phyloP scores from a whole-genome alignment of 2,329 filamentous ascomycete genomes.

The Hypoxylon sp. region DNA sequence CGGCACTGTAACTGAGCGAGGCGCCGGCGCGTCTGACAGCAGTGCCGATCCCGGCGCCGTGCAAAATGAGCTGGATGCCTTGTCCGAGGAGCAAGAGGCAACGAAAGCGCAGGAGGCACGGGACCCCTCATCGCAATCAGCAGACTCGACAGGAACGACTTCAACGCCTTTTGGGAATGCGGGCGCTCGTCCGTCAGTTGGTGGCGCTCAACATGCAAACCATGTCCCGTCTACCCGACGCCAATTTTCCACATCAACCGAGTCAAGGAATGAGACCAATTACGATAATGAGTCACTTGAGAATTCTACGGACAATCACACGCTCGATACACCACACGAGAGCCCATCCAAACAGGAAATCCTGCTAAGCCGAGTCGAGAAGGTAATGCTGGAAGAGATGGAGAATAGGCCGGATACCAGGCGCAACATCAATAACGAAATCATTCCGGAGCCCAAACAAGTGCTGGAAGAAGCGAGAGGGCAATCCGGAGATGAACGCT shows the following conservation, averaged over 20 bases:
- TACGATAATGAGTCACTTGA: neutral
- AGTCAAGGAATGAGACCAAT: neutral
- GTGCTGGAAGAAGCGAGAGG: no score
- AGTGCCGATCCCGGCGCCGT: neutral
- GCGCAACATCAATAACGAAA: no score
- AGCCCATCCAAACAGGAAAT: no score
- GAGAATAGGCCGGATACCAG: no score
- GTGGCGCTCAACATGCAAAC: slow-evolving; percentile 20
- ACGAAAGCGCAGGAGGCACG: slow-evolving; percentile 27
- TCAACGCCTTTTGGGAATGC: slow-evolving; percentile 28
- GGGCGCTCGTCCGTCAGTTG: slow-evolving; percentile 42
- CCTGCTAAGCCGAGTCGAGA: no score
- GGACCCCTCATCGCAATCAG: slow-evolving; percentile 42
- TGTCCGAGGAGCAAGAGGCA: slow-evolving; percentile 25
- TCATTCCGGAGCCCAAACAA: no score
- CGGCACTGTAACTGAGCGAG: slow-evolving; percentile 60
- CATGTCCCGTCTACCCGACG: slow-evolving; percentile 49
- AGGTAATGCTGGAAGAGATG: no score
- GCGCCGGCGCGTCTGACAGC: slow-evolving; percentile 1
- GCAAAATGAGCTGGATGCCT: neutral
- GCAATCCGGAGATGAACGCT: no score
- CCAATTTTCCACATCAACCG: slow-evolving; percentile 31
- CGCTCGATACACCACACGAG: no score
- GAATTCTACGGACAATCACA: no score
- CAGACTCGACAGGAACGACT: slow-evolving; percentile 23